Base-by-base conservation (phyloP, 331 rosid genomes). In the Dryas integrifolia region DNA sequence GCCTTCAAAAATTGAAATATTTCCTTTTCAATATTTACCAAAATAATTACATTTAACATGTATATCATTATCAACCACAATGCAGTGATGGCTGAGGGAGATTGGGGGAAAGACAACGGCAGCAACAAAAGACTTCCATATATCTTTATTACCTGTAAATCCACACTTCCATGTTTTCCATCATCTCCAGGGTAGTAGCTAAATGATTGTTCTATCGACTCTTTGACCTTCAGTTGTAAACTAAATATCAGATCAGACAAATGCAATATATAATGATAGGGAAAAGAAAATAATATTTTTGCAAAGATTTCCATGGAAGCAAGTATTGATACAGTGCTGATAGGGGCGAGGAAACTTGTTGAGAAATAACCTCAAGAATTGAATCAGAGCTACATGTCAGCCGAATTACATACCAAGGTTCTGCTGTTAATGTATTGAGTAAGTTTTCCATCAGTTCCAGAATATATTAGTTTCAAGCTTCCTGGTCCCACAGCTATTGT, bases 401-500 rank as follows among this genome's bases (percentile, higher is more conserved):
- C 52, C 15, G 49, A 73, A 59, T 67, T 40, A 81, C 81, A 76
- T 77, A 89, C 97, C 92, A 58, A 81, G 76, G 85, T 89, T 78
- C 75, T 83, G 47, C 55, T 79, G 63, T 91, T 91, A 66, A 82
- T 70, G 68, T 89, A 91, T 66, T 79, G 76, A 67, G 77, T 80
- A 60, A 89, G 90, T 70, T 87, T 83, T 76, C 86, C 88, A 73
- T 83, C 81, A 62, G 81, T 77, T 63, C 51, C 84, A 6, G 92
- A 88, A 76, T 87, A 91, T 81, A 78, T 15, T 50, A 91, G 88
- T 75, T 86, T 89, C 89, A 91, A 86, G 66, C 84, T 81, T 72
- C 96, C 92, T 67, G 70, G 73, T 68, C 96, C 97, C 5, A 89
- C 96, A 87, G 85, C 72, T 72, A 89, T 13, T 11, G 80, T 68